A percentile compares a stretch with the other conserved stretches of the same genome.
Conservation (phyloP, 306 rosid species). For the Luffa aegyptiaca region DNA sequence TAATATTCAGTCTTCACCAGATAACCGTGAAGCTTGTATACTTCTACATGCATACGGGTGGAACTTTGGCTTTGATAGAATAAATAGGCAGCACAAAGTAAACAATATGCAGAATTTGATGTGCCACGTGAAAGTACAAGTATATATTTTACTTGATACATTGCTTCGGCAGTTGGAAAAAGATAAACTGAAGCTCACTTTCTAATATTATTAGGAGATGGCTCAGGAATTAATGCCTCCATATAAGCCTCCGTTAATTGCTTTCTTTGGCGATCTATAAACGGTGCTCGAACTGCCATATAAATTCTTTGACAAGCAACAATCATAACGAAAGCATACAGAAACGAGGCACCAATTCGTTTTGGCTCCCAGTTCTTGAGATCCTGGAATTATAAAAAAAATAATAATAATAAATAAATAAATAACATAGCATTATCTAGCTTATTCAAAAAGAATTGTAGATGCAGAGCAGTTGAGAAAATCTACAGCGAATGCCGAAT, state of each 20-base stretch:
- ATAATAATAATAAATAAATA: too few relatives aligned
- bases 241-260: constrained; percentile 87
- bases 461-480: constrained; percentile 9
- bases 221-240: constrained; percentile 93
- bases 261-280: constrained; percentile 33
- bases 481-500: neutral
- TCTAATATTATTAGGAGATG: constrained; percentile 59
- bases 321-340: constrained; percentile 42
- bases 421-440: neutral
- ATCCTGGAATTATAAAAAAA: constrained; percentile 33
- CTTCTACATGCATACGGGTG: constrained; percentile 1
- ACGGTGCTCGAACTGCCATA: constrained; percentile 51
- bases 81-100: neutral
- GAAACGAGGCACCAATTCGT: constrained; percentile 57
- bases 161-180: neutral
- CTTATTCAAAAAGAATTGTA: neutral
- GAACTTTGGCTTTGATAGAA: neutral
- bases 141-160: neutral
- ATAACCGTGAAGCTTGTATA: neutral
- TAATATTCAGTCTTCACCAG: neutral
- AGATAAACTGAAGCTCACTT: constrained; percentile 27
- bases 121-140: neutral
- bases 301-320: constrained; percentile 55
- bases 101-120: neutral
- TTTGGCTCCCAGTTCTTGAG: constrained; percentile 67